Evolutionary conservation across 2,329 filamentous ascomycete genomes (phyloP).

Genomic region (Verticillium longisporum): DNA sequence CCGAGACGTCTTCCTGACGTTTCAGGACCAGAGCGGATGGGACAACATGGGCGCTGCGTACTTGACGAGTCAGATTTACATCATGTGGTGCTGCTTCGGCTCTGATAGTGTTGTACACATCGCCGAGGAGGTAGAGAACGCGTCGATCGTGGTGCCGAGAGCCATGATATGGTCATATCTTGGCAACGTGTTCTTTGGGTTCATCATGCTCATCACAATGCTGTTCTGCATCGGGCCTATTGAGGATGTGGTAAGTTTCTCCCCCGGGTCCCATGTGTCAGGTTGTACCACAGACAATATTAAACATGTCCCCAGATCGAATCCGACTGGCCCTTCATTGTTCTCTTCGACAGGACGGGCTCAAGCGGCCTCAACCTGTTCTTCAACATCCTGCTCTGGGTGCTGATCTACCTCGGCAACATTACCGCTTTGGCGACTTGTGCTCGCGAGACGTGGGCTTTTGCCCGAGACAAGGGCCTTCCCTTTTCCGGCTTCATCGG

Average conservation of each 20-base stretch:
- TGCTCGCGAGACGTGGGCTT: constrained; percentile 1
- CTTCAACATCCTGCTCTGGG: constrained; percentile 1
- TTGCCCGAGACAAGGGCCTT: constrained; percentile 3
- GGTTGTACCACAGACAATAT: not conserved
- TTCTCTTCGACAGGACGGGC: constrained; percentile 1
- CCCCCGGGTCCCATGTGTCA: not conserved
- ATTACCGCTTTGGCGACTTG: constrained; percentile 1
- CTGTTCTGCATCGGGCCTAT: constrained; percentile 15
- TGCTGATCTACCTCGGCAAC: constrained; percentile 1
- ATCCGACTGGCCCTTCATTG: constrained; percentile 1
- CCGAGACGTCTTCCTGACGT: constrained; percentile 20
- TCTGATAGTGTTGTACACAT: constrained; percentile 12
- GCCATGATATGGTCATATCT: constrained; percentile 12
- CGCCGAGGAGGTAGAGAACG: constrained; percentile 13
- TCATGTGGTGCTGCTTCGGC: constrained; percentile 5
- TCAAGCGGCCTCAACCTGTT: not conserved
- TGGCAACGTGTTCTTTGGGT: constrained; percentile 13
- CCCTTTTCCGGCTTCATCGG: constrained; percentile 11
- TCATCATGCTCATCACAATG: constrained; percentile 15
- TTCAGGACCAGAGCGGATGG: constrained; percentile 11
- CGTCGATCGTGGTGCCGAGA: constrained; percentile 11
- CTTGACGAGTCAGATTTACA: constrained; percentile 1
- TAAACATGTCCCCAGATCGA: not conserved
- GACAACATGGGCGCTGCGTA: constrained; percentile 2
- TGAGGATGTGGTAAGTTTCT: not conserved